Base-by-base conservation (phyloP, 805 yeast genomes). In the Suhomyces faveliae region DNA sequence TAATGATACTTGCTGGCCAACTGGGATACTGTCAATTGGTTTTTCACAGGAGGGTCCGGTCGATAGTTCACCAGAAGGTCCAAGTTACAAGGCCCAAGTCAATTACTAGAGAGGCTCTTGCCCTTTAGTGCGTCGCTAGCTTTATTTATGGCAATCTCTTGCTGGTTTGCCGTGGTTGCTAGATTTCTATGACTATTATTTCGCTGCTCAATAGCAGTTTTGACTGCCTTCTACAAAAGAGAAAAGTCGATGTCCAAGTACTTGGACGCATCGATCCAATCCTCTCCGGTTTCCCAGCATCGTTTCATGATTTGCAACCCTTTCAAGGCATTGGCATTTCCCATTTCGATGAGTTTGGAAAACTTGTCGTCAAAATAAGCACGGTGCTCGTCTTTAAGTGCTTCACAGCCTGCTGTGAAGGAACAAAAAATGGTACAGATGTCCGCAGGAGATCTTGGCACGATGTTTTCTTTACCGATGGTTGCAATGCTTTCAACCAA, bases 331-430 rank as follows among this genome's bases (percentile, higher is more conserved):
- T 69, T 72, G 15, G 67, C 64, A 50, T 71, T 68, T 1, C 82
- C 82, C 51, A 66, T 62, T 33, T 63, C 64, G 15, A 69, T 69
- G 56, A 82, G 68, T 11, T 59, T 62, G 4, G 60, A 52, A 54
- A 82, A 67, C 35, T 84, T 65, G 10, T 59, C 54, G 20, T 62
- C 50, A 51, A 74, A 76, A 21, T 71, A 63, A n/a, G 58, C 53
- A 24, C 79, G 59, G 46, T 63, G 56, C 2, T 54, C 53, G 0
- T 61, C 60, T 47, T 77, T 72, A 11, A 67, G 51, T 6, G 77
- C 71, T 53, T 83, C 88, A 60, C 85, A 79, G 15, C 80, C 88
- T 19, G 83, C 80, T 23, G 82, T 71, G 51, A 83, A 80, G 3
- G 76, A 63, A 15, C 83, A 80, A 48, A 82, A 78, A 5, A 80